A percentile compares a stretch with the other conserved stretches of the same genome.
Conservation (phyloP, 805 yeast genomes). For the Yarrowia phangngaensis region DNA sequence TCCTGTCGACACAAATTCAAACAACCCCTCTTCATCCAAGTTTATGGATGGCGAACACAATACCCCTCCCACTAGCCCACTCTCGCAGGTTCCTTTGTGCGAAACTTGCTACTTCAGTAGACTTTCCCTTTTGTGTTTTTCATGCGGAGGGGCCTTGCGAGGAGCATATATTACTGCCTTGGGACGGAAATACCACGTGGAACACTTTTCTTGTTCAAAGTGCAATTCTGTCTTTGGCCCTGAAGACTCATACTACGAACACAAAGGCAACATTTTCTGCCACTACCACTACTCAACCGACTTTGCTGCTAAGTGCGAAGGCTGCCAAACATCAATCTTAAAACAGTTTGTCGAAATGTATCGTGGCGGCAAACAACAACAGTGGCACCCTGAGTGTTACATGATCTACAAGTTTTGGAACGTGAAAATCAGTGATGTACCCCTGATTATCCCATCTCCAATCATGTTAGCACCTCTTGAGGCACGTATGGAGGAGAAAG, state of each 20-base stretch:
- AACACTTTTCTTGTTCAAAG: conserved; percentile 87
- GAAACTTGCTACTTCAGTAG: conserved; percentile 89
- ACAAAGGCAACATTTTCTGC: conserved; percentile 76
- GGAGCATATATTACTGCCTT: conserved; percentile 94
- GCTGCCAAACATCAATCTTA: conserved; percentile 85
- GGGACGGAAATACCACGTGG: conserved; percentile 87
- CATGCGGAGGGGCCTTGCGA: conserved; percentile 78
- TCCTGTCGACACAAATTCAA: conserved; percentile 56
- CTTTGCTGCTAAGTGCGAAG: conserved; percentile 86
- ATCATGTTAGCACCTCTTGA: conserved; percentile 44
- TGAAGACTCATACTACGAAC: conserved; percentile 89
- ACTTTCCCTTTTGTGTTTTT: conserved; percentile 77
- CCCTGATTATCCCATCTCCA: conserved; percentile 30
- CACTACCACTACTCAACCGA: conserved; percentile 86
- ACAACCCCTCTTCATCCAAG: conserved; percentile 20
- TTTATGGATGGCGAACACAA: conserved; percentile 28
- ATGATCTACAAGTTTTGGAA: conserved; percentile 98
- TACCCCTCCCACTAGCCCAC: conserved; percentile 33
- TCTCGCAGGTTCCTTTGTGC: conserved; percentile 62
- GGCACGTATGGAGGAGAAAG: conserved; percentile 56
- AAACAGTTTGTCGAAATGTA: conserved; percentile 92
- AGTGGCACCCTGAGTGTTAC: conserved; percentile 99
- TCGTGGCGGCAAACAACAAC: conserved; percentile 86
- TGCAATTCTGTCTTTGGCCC: conserved; percentile 84
- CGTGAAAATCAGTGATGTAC: conserved; percentile 57